Evolutionary conservation across 1,284 basidiomycete species (phyloP).

Genomic region (Trichosporon coremiiforme): DNA sequence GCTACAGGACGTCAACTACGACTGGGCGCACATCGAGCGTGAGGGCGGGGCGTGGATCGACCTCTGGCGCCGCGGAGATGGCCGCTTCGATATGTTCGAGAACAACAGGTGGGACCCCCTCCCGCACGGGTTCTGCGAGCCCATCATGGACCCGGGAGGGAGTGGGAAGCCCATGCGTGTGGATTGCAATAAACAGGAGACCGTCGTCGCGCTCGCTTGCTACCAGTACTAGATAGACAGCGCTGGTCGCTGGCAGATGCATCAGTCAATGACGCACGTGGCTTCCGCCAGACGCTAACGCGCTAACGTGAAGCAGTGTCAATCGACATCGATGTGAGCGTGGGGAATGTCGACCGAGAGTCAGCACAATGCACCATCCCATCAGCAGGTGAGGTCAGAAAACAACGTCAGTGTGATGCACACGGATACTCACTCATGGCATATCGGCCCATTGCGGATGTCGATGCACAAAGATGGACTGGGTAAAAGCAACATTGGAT

Average conservation of each 20-base stretch:
- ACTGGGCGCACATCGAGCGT: background rate
- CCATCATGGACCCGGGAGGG: background rate
- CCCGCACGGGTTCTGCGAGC: slow-evolving; percentile 4
- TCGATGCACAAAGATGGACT: background rate
- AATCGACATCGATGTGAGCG: too few relatives aligned
- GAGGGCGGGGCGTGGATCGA: background rate
- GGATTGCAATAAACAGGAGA: background rate
- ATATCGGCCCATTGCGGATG: too few relatives aligned
- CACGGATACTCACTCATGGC: background rate
- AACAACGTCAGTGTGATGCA: background rate
- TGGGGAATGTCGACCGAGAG: too few relatives aligned
- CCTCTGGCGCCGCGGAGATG: background rate
- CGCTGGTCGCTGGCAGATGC: background rate
- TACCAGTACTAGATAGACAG: background rate
- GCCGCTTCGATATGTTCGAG: slow-evolving; percentile 1
- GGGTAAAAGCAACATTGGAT: background rate
- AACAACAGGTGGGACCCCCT: background rate
- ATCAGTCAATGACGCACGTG: background rate
- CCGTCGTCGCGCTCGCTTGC: background rate
- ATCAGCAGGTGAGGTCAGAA: too few relatives aligned
- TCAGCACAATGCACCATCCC: too few relatives aligned
- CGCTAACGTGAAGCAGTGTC: background rate
- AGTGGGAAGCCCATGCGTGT: background rate
- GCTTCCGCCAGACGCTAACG: background rate
- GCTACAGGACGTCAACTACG: background rate